These are phyloP conservation scores for Leptomonas seymouri DNA, from an alignment of 208 protist species.

Conservation along the genomic window DNA sequence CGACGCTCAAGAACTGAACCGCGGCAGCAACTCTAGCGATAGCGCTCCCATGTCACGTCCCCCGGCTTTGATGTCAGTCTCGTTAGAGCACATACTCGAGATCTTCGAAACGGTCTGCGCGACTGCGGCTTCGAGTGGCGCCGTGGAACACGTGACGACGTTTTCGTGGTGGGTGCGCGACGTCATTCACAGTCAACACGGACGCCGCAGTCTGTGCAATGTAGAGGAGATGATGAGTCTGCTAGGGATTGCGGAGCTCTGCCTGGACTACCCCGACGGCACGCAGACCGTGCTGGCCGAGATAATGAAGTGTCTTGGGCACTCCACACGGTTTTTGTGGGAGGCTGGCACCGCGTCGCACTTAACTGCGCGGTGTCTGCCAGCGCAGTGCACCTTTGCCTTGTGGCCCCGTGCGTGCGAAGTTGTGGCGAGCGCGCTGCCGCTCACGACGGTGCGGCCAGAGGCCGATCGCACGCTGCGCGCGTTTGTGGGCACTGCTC, in stretches of 20 bases:
- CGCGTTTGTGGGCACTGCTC: constrained; percentile 5
- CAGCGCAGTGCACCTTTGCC: not conserved
- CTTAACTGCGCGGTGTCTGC: not conserved
- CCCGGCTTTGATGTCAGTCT: constrained; percentile 9
- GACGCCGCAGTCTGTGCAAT: constrained; percentile 22
- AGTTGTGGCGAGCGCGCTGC: constrained; percentile 30
- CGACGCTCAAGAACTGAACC: not conserved
- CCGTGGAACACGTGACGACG: constrained; percentile 2
- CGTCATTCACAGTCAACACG: constrained; percentile 16
- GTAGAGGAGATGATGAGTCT: constrained; percentile 18
- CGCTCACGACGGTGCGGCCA: constrained; percentile 23
- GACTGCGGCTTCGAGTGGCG: constrained; percentile 17
- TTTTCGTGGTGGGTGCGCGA: constrained; percentile 40
- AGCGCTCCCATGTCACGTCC: not conserved
- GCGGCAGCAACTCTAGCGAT: not conserved
- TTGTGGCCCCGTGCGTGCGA: constrained; percentile 47
- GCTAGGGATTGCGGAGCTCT: constrained; percentile 39
- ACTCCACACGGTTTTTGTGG: constrained; percentile 30
- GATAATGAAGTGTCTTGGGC: constrained; percentile 41
- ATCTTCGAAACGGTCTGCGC: constrained; percentile 35
- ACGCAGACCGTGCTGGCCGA: constrained; percentile 48
- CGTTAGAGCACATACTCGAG: constrained; percentile 20
- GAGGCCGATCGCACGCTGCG: constrained; percentile 33
- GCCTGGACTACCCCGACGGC: constrained; percentile 31
- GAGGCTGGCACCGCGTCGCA: not conserved